Evolutionary conservation across 73 alveolate species (phyloP).

Genomic region (Tetrahymena malaccensis): DNA sequence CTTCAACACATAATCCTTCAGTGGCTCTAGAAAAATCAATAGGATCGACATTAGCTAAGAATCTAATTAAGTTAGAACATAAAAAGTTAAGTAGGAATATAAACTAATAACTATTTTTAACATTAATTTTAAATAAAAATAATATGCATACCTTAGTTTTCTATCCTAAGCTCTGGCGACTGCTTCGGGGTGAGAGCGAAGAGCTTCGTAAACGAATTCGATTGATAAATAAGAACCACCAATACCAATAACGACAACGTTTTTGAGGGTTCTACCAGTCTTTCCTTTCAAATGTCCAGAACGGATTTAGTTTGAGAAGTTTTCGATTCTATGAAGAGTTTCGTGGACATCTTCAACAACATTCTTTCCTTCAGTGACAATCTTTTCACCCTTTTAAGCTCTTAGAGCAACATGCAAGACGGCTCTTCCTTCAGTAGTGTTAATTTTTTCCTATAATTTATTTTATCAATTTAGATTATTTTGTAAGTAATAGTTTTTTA

Average conservation of each 20-base stretch:
- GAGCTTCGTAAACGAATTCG: constrained; percentile 29
- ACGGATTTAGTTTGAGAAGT: constrained; percentile 55
- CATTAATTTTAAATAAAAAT: background rate
- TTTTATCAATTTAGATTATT: too few relatives aligned
- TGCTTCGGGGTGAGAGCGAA: constrained; percentile 7
- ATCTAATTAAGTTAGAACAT: constrained; percentile 27
- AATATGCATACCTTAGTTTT: background rate
- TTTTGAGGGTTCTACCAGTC: constrained; percentile 55
- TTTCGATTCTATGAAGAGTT: constrained; percentile 59
- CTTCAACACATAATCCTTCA: constrained; percentile 75
- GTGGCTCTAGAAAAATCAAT: constrained; percentile 85
- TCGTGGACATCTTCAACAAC: constrained; percentile 70
- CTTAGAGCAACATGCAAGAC: constrained; percentile 84
- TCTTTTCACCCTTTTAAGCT: constrained; percentile 46
- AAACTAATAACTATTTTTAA: too few relatives aligned
- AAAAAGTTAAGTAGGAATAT: background rate
- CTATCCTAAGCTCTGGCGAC: background rate
- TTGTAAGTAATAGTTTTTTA: too few relatives aligned
- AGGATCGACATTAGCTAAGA: constrained; percentile 98
- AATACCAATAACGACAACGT: constrained; percentile 62
- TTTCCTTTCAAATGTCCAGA: constrained; percentile 62
- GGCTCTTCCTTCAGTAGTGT: constrained; percentile 62
- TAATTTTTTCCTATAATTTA: constrained; percentile 39
- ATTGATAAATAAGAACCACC: constrained; percentile 29
- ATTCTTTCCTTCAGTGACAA: constrained; percentile 57